Percentiles rank a stretch among this genome's conserved stretches.
Evolutionary conservation across 345 rosid genomes (phyloP).

Genomic region (Angophora floribunda): DNA sequence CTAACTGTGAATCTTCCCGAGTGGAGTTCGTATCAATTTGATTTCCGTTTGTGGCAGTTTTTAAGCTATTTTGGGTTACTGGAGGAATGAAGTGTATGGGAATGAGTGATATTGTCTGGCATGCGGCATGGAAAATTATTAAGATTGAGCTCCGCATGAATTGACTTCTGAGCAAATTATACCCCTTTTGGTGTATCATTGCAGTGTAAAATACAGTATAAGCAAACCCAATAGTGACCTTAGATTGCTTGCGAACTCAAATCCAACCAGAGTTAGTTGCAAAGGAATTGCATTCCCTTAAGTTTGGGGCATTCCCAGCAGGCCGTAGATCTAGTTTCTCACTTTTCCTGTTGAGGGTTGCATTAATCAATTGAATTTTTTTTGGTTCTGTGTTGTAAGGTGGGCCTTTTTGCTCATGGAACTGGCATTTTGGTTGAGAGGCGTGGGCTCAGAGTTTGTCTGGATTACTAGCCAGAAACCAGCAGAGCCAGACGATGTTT

Average conservation of each 20-base stretch:
- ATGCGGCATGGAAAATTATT: not conserved
- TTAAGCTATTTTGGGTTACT: not conserved
- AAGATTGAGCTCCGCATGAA: not conserved
- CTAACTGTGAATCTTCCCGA: not conserved
- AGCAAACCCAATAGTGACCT: not conserved
- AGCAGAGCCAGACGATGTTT: constrained; percentile 46
- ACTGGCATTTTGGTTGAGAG: constrained; percentile 68
- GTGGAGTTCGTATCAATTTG: not conserved
- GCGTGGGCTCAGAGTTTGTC: constrained; percentile 60
- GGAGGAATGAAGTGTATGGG: not conserved
- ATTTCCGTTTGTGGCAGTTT: not conserved
- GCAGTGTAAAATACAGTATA: not conserved
- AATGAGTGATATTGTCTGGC: not conserved
- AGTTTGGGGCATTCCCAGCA: not conserved
- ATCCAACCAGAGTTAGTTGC: not conserved
- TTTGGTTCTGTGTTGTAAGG: constrained; percentile 16
- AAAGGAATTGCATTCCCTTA: not conserved
- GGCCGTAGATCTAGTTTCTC: not conserved
- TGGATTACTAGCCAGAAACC: constrained; percentile 86
- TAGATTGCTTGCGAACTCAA: not conserved
- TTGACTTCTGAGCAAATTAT: not conserved
- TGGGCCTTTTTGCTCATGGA: constrained; percentile 92
- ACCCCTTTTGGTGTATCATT: not conserved
- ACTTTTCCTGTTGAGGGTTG: not conserved
- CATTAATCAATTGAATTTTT: not conserved